Evolutionary conservation across 306 rosid genomes (phyloP), one percentile per base, ranked within the genome.

Genomic region (Cucumis sativus): DNA sequence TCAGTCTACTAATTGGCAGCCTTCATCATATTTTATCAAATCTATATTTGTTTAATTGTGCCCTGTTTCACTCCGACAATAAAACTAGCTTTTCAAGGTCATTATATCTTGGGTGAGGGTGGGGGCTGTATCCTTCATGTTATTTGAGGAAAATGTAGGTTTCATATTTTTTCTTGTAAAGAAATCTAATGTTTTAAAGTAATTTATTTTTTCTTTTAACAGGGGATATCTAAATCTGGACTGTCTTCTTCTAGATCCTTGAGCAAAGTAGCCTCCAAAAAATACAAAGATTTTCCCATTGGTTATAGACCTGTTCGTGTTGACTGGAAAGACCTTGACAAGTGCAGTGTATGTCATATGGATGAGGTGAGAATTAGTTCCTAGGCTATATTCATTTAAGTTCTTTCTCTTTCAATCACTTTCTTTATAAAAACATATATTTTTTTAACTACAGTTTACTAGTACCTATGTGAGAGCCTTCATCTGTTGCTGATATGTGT

Each of bases 281-380:
- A 87, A 71, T 69, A 82, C 88, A 77, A 82, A 75, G 84, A 88
- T 56, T 82, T 79, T 74, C 92, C 95, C 81, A 74, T 82, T 84
- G 97, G 99, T 78, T 95, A 92, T 84, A 90, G 99, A 74, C 97
- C 91, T 74, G 97, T 95, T 84, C 98, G 96, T 82, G 96, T 95
- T 77, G 96, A 95, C 77, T 95, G 99, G 99, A 91, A 92, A 83
- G 99, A 95, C 86, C 99, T 95, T 40, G 98, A 95, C 78, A 95
- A 95, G 86, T 95, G 99, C 85, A 95, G 89, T 80, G 99, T 95
- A 70, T 95, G 99, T 79, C 97, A 95, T 86, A 95, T 92, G 99
- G 99, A 95, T 81, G 99, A 95, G 99, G 99, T 95, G 79, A 51
- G 77, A 14, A 40, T 47, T n/a, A 69, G 67, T 72, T 51, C 72